Conservation (phyloP, 441 rosid genomes). For the Pelargonium myrrhifolium region DNA sequence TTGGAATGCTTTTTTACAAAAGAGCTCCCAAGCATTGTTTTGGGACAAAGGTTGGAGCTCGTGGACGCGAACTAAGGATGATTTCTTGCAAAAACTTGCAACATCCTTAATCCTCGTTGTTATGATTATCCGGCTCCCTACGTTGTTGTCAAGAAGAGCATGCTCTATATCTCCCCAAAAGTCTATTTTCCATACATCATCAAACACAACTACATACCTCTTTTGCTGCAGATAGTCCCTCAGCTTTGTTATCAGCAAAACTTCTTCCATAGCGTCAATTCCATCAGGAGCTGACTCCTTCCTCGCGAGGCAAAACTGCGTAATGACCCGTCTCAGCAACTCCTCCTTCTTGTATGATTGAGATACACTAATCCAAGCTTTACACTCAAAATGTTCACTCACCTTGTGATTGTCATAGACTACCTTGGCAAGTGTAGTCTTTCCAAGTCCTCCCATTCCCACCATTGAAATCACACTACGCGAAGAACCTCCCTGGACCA, state of each 20-base stretch:
- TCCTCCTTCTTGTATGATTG: conserved; percentile 4
- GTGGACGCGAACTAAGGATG: not conserved
- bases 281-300: not conserved
- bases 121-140: not conserved
- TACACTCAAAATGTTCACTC: not conserved
- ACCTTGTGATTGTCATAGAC: not conserved
- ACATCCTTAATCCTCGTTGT: not conserved
- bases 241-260: not conserved
- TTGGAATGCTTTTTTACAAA: not conserved
- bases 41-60: not conserved
- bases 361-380: conserved; percentile 6
- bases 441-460: conserved; percentile 19
- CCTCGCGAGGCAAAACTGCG: not conserved
- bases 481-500: conserved; percentile 5
- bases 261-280: not conserved
- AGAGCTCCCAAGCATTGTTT: not conserved
- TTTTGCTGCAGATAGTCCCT: not conserved
- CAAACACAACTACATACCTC: not conserved
- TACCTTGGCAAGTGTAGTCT: conserved; percentile 17
- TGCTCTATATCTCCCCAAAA: not conserved
- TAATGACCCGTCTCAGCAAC: not conserved
- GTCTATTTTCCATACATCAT: not conserved
- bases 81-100: not conserved
- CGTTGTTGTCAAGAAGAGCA: not conserved
- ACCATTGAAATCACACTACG: conserved; percentile 19